Base-by-base conservation (phyloP, 2,329 filamentous ascomycete species). In the Phialocephala subalpina region DNA sequence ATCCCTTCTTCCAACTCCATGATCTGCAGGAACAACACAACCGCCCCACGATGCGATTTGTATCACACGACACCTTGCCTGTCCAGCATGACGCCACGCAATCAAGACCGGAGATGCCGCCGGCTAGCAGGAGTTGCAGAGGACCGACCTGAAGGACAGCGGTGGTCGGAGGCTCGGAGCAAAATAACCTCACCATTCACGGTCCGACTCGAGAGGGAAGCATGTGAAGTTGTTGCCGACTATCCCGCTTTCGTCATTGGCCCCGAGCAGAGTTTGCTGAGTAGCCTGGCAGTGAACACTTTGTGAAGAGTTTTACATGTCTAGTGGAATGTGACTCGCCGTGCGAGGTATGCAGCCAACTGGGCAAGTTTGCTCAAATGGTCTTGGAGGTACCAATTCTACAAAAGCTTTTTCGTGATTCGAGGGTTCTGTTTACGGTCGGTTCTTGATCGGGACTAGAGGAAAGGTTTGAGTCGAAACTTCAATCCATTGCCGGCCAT, bases 31-130 rank as follows among this genome's bases (percentile, higher is more conserved):
- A 49, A 49, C 45, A n/a, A 49, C 11, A n/a, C 45, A 2, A n/a
- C n/a, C n/a, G n/a, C 16, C 29, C 4, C 29, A 33, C 18, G 42
- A 18, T 47, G 12, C 45, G 45, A 18, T 20, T 49, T 11, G 18
- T n/a, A 49, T 49, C 45, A 49, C 45, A 49, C 45, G 45, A 49
- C 45, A 49, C 45, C 5, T n/a, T 49, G n/a, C 45, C 45, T 8
- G 18, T 42, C 18, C 38, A 42, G 12, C 12, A 16, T 49, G 45
- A 49, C n/a, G 45, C n/a, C 45, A 49, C 45, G n/a, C 20, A 49
- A 49, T 42, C 5, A 42, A 42, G 38, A 49, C 45, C 45, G 45
- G 45, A 49, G 45, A 49, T 49, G 45, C n/a, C 45, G 45, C 45
- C 45, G 45, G 29, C 29, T 42, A 42, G 40, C 40, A 42, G 40